phyloP scores from a whole-genome alignment of 441 rosid genomes.

The Aquilaria agallochum region DNA sequence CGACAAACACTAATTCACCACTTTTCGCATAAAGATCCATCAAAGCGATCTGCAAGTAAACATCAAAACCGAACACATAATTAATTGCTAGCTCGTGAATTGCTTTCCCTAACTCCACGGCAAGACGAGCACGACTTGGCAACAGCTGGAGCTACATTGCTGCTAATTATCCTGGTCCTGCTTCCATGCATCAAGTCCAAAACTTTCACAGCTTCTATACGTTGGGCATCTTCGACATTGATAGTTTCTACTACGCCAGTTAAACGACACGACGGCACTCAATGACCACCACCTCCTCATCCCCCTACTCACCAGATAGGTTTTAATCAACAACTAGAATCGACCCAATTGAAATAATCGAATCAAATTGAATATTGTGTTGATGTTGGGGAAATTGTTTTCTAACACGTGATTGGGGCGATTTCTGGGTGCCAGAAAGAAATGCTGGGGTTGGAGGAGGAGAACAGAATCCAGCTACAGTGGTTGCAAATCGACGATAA shows the following conservation, averaged over 20 bases:
- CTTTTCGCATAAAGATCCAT: not conserved
- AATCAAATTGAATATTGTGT: not conserved
- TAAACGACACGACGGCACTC: constrained; percentile 56
- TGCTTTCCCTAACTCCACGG: not conserved
- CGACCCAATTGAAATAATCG: not conserved
- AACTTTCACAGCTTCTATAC: not conserved
- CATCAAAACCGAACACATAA: not conserved
- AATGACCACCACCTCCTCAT: constrained; percentile 55
- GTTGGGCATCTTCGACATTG: constrained; percentile 60
- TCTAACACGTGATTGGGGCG: constrained; percentile 60
- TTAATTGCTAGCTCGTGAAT: not conserved
- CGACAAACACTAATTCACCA: not conserved
- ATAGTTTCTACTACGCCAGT: constrained; percentile 66
- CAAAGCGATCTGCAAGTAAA: constrained; percentile 2
- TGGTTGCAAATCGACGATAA: constrained; percentile 64
- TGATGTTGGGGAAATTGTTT: not conserved
- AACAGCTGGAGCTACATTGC: not conserved
- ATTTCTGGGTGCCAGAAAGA: constrained; percentile 77
- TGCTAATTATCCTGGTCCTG: not conserved
- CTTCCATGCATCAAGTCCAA: not conserved
- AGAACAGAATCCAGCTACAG: constrained; percentile 62
- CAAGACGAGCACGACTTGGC: not conserved
- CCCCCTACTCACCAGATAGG: constrained; percentile 80
- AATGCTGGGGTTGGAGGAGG: constrained; percentile 70
- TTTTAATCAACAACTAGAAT: constrained; percentile 7